phyloP scores from a whole-genome alignment of 2,329 filamentous ascomycete genomes.

The Lachnellula hyalina region DNA sequence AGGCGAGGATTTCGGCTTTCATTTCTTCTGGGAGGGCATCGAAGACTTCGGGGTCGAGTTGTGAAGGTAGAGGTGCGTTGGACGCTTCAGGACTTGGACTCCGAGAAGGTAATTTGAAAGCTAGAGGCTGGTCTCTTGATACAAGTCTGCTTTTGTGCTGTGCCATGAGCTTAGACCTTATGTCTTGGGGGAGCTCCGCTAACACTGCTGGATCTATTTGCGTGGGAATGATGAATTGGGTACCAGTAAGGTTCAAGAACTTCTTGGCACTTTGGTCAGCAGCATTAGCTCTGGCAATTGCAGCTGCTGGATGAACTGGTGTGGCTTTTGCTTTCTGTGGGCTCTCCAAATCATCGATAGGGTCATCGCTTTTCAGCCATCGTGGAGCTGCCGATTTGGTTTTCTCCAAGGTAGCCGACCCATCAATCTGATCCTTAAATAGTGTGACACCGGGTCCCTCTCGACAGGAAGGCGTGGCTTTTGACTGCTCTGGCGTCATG shows the following conservation, averaged over 20 bases:
- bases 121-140: constrained; percentile 28
- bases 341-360: constrained; percentile 50
- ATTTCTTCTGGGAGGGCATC: constrained; percentile 80
- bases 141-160: constrained; percentile 38
- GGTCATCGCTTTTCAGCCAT: constrained; percentile 34
- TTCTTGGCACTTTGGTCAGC: constrained; percentile 51
- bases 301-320: constrained; percentile 46
- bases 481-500: constrained; percentile 34
- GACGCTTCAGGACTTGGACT: constrained; percentile 16
- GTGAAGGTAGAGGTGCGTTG: constrained; percentile 50
- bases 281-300: constrained; percentile 43
- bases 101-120: constrained; percentile 28
- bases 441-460: constrained; percentile 17
- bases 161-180: constrained; percentile 67
- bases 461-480: constrained; percentile 19
- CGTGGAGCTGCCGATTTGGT: constrained; percentile 10
- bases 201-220: constrained; percentile 79
- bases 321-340: constrained; percentile 44
- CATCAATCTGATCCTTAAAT: constrained; percentile 16
- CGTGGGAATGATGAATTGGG: constrained; percentile 85
- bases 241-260: constrained; percentile 74
- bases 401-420: constrained; percentile 26
- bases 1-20: constrained; percentile 73
- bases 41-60: constrained; percentile 81
- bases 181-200: constrained; percentile 77